Conservation (phyloP, 148 eudicot genomes). For the Vaccinium myrtillus region DNA sequence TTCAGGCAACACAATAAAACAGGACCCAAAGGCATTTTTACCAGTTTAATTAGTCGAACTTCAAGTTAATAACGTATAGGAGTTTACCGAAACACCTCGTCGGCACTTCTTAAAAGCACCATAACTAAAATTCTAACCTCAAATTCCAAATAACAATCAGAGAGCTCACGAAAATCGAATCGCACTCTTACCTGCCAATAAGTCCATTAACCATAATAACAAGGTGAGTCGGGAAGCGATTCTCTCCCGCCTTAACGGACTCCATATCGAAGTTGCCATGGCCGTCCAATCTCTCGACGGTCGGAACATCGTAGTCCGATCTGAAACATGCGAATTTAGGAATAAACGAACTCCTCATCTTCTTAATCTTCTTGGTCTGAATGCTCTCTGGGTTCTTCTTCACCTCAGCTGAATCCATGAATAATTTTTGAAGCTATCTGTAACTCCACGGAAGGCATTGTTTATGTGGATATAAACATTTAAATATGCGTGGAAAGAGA, state of each 20-base stretch:
- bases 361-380: slow-evolving; percentile 18
- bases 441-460: slow-evolving; percentile 13
- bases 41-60: not conserved
- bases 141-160: not conserved
- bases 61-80: no score
- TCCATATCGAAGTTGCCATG: slow-evolving; percentile 60
- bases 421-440: not conserved
- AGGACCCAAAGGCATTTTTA: not conserved
- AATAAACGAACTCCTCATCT: slow-evolving; percentile 17
- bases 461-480: not conserved
- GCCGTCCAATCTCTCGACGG: slow-evolving; percentile 44
- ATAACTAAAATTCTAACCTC: not conserved
- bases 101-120: not conserved
- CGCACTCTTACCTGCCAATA: slow-evolving; percentile 65
- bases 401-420: not conserved
- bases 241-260: slow-evolving; percentile 31
- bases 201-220: slow-evolving; percentile 83
- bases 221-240: slow-evolving; percentile 50
- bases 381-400: not conserved
- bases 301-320: slow-evolving; percentile 43
- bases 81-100: not conserved
- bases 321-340: slow-evolving; percentile 58
- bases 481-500: not conserved
- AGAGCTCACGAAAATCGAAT: not conserved
- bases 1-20: not conserved